Evolutionary conservation across 345 rosid species (phyloP).

Genomic region (Hibiscus trionum): DNA sequence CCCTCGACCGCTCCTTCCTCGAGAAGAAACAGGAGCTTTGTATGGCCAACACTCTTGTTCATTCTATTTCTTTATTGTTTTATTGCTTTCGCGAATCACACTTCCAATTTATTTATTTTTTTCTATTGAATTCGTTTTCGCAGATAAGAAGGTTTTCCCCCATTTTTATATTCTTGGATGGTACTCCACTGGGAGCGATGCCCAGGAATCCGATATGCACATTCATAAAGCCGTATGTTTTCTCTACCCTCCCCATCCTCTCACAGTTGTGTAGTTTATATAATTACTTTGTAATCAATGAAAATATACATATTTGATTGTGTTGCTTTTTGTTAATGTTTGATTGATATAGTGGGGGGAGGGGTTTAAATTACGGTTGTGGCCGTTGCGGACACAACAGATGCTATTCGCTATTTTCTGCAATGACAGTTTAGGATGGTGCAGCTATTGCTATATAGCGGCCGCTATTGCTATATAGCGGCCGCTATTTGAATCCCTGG

Average conservation of each 20-base stretch:
- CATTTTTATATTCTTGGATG: conserved; percentile 88
- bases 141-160: conserved; percentile 94
- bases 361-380: too few relatives aligned
- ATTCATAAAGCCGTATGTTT: conserved; percentile 84
- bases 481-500: too few relatives aligned
- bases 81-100: not conserved
- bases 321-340: not conserved
- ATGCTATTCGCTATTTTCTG: too few relatives aligned
- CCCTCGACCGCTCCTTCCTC: conserved; percentile 83
- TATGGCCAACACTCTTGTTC: conserved; percentile 19
- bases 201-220: conserved; percentile 83
- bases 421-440: too few relatives aligned
- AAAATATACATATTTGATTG: not conserved
- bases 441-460: too few relatives aligned
- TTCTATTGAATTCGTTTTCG: not conserved
- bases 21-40: conserved; percentile 98
- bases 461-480: too few relatives aligned
- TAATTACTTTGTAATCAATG: not conserved
- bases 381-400: too few relatives aligned
- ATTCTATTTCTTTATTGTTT: not conserved
- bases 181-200: conserved; percentile 91
- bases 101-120: not conserved
- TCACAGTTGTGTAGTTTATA: not conserved
- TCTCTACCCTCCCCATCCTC: not conserved
- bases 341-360: not conserved